Evolutionary conservation across 2,329 filamentous ascomycete species (phyloP).

Genomic region (Aspergillus cejpii): DNA sequence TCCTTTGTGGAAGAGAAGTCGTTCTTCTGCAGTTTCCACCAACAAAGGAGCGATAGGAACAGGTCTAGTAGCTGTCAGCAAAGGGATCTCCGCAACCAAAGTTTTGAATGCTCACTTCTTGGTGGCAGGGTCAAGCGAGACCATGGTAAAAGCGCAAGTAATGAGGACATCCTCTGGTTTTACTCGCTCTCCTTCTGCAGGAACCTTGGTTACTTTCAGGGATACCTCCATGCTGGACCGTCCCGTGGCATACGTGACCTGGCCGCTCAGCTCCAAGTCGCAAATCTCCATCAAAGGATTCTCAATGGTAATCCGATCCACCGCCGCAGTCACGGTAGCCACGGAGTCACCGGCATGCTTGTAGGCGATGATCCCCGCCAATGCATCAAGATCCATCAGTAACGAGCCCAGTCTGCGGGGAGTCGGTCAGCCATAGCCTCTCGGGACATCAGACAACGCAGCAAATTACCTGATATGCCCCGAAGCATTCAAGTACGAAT

Average conservation of each 20-base stretch:
- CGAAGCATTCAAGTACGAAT: conserved; percentile 69
- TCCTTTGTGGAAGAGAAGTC: conserved; percentile 55
- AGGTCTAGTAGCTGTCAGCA: conserved; percentile 39
- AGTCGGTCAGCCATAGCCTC: conserved; percentile 2
- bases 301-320: conserved; percentile 60
- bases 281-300: conserved; percentile 70
- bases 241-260: conserved; percentile 65
- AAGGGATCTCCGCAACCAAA: not conserved
- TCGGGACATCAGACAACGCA: not conserved
- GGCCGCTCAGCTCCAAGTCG: conserved; percentile 65
- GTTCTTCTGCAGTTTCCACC: conserved; percentile 59
- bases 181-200: conserved; percentile 49
- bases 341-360: conserved; percentile 62
- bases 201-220: conserved; percentile 63
- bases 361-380: conserved; percentile 69
- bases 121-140: conserved; percentile 61
- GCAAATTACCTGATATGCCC: conserved; percentile 58
- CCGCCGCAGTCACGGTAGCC: conserved; percentile 58
- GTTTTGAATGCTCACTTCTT: conserved; percentile 46
- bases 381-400: conserved; percentile 72
- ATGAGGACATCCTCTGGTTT: conserved; percentile 58
- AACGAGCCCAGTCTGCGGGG: conserved; percentile 56
- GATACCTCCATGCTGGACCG: conserved; percentile 68
- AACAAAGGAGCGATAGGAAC: conserved; percentile 56
- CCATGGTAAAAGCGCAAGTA: conserved; percentile 73